Conservation (phyloP, 352 stramenopile genomes). For the Halophytophthora batemanensis region DNA sequence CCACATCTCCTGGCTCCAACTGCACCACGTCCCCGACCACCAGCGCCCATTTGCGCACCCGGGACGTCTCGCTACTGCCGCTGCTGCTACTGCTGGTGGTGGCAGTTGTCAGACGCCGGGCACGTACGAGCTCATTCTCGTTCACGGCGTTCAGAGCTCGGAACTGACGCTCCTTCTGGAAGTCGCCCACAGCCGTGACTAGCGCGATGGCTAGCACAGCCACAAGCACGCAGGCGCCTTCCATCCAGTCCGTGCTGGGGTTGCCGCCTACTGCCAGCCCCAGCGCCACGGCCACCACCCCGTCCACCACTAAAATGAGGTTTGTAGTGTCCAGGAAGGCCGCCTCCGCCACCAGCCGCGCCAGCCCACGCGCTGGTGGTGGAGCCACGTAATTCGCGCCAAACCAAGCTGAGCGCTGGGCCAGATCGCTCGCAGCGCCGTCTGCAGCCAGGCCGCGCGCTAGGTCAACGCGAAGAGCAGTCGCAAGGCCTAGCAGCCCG, state of each 20-base stretch:
- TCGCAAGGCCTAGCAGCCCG: slow-evolving; percentile 40
- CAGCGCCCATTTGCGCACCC: slow-evolving; percentile 63
- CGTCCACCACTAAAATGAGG: slow-evolving; percentile 35
- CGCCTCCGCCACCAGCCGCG: slow-evolving; percentile 54
- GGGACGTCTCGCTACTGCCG: slow-evolving; percentile 16
- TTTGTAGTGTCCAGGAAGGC: slow-evolving; percentile 58
- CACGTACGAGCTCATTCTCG: slow-evolving; percentile 66
- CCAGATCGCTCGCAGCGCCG: slow-evolving; percentile 15
- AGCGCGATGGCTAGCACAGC: slow-evolving; percentile 87
- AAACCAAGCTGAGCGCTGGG: slow-evolving; percentile 25
- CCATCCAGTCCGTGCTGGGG: slow-evolving; percentile 54
- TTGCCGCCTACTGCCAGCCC: slow-evolving; percentile 25
- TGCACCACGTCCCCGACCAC: slow-evolving; percentile 87
- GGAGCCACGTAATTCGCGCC: slow-evolving; percentile 35
- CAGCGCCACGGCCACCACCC: slow-evolving; percentile 33
- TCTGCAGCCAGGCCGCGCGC: slow-evolving; percentile 32
- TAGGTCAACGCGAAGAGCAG: slow-evolving; percentile 33
- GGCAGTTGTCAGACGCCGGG: slow-evolving; percentile 35
- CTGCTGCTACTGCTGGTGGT: neutral
- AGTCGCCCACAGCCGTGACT: slow-evolving; percentile 83
- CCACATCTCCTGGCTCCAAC: slow-evolving; percentile 70
- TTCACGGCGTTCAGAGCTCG: slow-evolving; percentile 69
- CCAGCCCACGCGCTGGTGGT: slow-evolving; percentile 32
- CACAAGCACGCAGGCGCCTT: slow-evolving; percentile 63
- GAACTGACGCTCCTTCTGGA: slow-evolving; percentile 89